These are phyloP conservation scores for Chlorella sorokiniana DNA, from an alignment of 139 green algal genomes.

Conservation along the genomic window DNA sequence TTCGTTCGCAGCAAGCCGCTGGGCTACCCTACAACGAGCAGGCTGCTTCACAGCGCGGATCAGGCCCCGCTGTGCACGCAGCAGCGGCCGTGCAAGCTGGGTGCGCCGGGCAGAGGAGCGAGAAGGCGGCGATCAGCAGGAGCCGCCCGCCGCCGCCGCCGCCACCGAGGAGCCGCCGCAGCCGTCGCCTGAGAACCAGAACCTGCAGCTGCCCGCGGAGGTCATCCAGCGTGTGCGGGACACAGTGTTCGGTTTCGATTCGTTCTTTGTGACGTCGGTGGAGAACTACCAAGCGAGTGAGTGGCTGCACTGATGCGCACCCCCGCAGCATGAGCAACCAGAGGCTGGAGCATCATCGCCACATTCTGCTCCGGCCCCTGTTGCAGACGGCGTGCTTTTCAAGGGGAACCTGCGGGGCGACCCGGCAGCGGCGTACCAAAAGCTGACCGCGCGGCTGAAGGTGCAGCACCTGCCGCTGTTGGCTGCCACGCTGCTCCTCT, in stretches of 20 bases:
- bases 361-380: not conserved
- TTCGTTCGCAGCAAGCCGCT: not conserved
- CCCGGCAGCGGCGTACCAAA: slow-evolving; percentile 52
- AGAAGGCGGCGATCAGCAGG: not conserved
- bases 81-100: not conserved
- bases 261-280: slow-evolving; percentile 83
- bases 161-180: not conserved
- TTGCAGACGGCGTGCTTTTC: slow-evolving; percentile 79
- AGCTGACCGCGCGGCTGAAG: slow-evolving; percentile 61
- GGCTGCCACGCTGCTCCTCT: not conserved
- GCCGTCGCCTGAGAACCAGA: not conserved
- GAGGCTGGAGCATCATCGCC: no score
- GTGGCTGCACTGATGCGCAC: not conserved
- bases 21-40: not conserved
- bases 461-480: slow-evolving; percentile 29
- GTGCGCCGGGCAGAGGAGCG: not conserved
- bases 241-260: slow-evolving; percentile 86
- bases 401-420: slow-evolving; percentile 85
- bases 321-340: not conserved
- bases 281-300: slow-evolving; percentile 64
- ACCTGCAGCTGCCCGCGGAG: slow-evolving; percentile 60
- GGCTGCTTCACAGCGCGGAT: not conserved
- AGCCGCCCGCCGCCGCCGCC: not conserved
- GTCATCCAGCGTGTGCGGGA: slow-evolving; percentile 75
- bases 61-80: not conserved